Evolutionary conservation across 2,329 filamentous ascomycete species (phyloP), one percentile per base, ranked within the genome.

Genomic region (Fusarium neocosmosporiellum): DNA sequence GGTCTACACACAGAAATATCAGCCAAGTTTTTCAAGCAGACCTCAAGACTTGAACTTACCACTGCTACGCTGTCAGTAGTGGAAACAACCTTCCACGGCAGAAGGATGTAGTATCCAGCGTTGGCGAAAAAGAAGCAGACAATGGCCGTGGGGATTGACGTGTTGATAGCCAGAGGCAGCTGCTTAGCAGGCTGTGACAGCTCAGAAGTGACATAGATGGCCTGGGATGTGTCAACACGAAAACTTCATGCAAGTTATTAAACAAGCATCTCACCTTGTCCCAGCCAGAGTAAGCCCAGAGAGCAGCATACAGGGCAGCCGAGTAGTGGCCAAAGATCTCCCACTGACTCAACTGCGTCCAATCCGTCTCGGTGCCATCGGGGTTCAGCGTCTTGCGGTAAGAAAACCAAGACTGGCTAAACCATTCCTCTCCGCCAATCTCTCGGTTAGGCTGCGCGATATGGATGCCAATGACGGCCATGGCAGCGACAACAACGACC

Each of bases 211-310:
- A 90, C 82, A 71, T 89, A 90, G 59, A 89, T 86, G 5, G 87
- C 88, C 86, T 87, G 7, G 9, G 20, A n/a, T 24, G 33, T 39
- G 36, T 69, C 27, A 69, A 53, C 10, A n/a, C 2, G n/a, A n/a
- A n/a, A 10, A 5, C 22, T n/a, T 0, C 2, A 22, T 34, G 20
- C 29, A 20, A 14, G 41, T 27, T 29, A 34, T n/a, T 13, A 9
- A 4, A 18, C 18, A 14, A 37, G 27, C 2, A 11, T 59, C 84
- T 81, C 41, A 88, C 88, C 81, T 91, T 91, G 63, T 92, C 90
- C 90, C 90, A 92, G 0, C 90, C 90, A 0, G 88, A 90, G 67
- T 91, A 92, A 0, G 88, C 90, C 90, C 89, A 92, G 0, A 92
- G 77, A 0, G 88, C 89, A 0, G 87, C 90, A 72, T 91, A 91